Evolutionary conservation across 1,139 yeast genomes (phyloP).

Genomic region (Debaryomyces sp.): DNA sequence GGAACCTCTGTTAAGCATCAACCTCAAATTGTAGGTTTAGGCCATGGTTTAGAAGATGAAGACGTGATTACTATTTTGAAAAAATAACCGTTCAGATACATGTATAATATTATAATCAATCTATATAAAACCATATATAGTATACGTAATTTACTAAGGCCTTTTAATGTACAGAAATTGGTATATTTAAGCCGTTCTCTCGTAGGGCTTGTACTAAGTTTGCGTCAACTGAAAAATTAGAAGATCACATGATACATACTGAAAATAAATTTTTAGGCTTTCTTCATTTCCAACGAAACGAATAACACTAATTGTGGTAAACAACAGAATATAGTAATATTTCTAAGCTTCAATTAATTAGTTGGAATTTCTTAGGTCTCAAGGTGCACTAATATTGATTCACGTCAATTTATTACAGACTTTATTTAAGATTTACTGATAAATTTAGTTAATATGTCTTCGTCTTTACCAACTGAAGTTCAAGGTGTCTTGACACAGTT

Average conservation of each 20-base stretch:
- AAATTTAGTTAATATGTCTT: slow-evolving; percentile 42
- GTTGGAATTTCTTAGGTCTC: slow-evolving; percentile 1
- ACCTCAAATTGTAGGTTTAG: slow-evolving; percentile 93
- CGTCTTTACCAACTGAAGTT: slow-evolving; percentile 65
- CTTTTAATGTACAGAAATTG: not conserved
- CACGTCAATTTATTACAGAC: slow-evolving; percentile 1
- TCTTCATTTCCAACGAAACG: not conserved
- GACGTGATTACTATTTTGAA: slow-evolving; percentile 96
- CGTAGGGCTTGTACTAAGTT: not conserved
- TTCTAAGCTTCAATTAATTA: not conserved
- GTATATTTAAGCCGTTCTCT: not conserved
- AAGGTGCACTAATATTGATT: not conserved
- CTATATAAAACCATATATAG: not conserved
- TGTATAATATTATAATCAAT: slow-evolving; percentile 7
- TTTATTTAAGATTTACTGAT: slow-evolving; percentile 5
- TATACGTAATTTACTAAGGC: not conserved
- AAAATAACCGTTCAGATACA: slow-evolving; percentile 38
- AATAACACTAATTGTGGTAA: not conserved
- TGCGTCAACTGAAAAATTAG: not conserved
- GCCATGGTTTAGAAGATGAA: slow-evolving; percentile 85
- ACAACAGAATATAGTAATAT: slow-evolving; percentile 1
- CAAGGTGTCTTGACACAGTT: slow-evolving; percentile 59
- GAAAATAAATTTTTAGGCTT: slow-evolving; percentile 3
- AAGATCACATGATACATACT: slow-evolving; percentile 2
- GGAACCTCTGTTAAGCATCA: slow-evolving; percentile 96